These are phyloP conservation scores for Parietaria judaica DNA, from an alignment of 306 rosid species.

Conservation along the genomic window DNA sequence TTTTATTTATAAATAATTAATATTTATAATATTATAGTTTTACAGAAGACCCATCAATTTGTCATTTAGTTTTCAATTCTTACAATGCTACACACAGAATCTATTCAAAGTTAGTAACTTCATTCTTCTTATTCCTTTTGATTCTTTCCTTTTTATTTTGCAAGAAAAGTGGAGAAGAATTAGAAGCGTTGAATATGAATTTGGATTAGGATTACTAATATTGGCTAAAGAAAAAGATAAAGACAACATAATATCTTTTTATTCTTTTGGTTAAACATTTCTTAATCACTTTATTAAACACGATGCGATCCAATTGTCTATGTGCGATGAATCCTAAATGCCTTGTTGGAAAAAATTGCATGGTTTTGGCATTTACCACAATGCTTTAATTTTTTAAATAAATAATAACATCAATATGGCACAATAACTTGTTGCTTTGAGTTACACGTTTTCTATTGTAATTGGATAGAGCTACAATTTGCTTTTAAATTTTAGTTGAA, in stretches of 20 bases:
- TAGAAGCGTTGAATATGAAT: neutral
- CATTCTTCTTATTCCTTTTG: too few relatives aligned
- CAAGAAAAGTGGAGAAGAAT: neutral
- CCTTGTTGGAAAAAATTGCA: neutral
- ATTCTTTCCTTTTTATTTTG: neutral
- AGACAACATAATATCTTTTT: neutral
- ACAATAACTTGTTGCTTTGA: neutral
- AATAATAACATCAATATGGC: neutral
- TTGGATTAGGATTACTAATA: neutral
- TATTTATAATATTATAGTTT: too few relatives aligned
- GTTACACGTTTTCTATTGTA: neutral
- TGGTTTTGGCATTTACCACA: neutral
- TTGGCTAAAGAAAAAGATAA: neutral
- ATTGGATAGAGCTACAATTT: neutral
- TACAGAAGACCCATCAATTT: too few relatives aligned
- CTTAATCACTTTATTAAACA: too few relatives aligned
- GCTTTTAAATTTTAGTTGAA: neutral
- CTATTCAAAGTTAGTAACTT: too few relatives aligned
- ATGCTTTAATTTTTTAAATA: neutral
- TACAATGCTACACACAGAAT: too few relatives aligned
- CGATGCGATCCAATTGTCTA: neutral
- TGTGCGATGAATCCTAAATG: neutral
- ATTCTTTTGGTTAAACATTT: neutral
- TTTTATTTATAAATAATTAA: too few relatives aligned
- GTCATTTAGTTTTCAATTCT: too few relatives aligned